Percentiles rank a stretch among this genome's conserved stretches.
phyloP scores from a whole-genome alignment of 2,329 filamentous ascomycete genomes.

The Paramyrothecium sp. region DNA sequence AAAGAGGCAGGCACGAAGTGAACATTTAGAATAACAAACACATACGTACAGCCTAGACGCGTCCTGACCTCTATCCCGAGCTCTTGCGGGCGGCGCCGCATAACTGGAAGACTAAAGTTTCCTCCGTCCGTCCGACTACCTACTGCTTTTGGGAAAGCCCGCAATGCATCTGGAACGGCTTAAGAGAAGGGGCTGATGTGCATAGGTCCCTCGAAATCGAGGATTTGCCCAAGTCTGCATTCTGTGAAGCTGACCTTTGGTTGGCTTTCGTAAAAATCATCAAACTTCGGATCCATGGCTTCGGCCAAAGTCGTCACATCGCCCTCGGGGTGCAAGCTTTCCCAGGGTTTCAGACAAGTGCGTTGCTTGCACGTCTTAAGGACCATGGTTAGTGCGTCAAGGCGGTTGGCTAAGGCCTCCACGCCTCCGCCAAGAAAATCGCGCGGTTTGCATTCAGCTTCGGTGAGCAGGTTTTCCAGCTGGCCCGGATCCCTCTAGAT shows the following conservation, averaged over 20 bases:
- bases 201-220: conserved; percentile 51
- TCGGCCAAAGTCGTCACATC: conserved; percentile 48
- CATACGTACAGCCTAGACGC: too few relatives aligned
- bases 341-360: conserved; percentile 54
- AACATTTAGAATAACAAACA: too few relatives aligned
- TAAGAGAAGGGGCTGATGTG: too few relatives aligned
- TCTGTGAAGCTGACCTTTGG: conserved; percentile 46
- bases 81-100: too few relatives aligned
- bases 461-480: background rate
- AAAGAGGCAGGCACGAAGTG: too few relatives aligned
- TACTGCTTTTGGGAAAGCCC: too few relatives aligned
- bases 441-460: background rate
- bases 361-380: conserved; percentile 57
- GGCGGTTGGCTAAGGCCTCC: conserved; percentile 42
- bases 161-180: too few relatives aligned
- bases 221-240: conserved; percentile 54
- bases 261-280: conserved; percentile 51
- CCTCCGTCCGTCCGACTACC: too few relatives aligned
- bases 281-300: conserved; percentile 45
- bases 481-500: background rate
- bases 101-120: too few relatives aligned
- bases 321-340: conserved; percentile 50
- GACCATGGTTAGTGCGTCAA: conserved; percentile 58
- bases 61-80: too few relatives aligned
- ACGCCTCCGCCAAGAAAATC: conserved; percentile 30